A percentile compares a stretch with the other conserved stretches of the same genome.
phyloP scores from a whole-genome alignment of 805 yeast genomes.

The Zygotorulaspora florentina region DNA sequence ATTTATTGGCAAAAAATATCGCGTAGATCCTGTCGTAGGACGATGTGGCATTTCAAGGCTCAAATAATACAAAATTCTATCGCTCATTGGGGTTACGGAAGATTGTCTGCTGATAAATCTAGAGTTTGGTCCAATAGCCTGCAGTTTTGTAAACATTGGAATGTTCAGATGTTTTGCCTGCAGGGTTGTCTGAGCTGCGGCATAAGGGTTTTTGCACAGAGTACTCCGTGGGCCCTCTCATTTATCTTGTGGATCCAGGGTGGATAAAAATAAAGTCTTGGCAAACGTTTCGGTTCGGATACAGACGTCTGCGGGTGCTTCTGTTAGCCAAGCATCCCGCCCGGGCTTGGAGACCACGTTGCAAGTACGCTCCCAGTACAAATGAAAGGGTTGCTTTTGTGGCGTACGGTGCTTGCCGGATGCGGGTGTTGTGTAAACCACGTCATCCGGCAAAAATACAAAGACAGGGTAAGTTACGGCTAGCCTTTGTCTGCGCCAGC shows the following conservation, averaged over 20 bases:
- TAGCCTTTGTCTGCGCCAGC: too few species aligned
- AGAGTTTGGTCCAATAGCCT: background rate
- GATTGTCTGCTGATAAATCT: background rate
- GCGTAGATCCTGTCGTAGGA: background rate
- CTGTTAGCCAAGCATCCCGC: too few species aligned
- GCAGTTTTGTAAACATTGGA: background rate
- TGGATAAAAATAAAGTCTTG: background rate
- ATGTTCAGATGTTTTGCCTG: background rate
- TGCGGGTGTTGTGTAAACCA: too few species aligned
- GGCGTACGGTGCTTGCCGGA: too few species aligned
- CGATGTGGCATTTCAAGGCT: background rate
- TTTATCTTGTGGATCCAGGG: too few species aligned
- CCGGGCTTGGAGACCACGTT: too few species aligned
- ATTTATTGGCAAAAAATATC: constrained; percentile 1
- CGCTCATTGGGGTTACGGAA: background rate
- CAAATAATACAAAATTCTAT: background rate
- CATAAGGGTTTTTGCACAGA: background rate
- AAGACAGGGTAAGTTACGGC: too few species aligned
- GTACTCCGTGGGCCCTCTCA: background rate
- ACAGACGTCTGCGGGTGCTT: background rate
- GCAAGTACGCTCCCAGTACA: too few species aligned
- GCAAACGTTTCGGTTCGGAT: background rate
- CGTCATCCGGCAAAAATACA: too few species aligned
- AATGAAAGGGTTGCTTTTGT: too few species aligned
- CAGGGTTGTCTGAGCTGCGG: background rate